phyloP scores from a whole-genome alignment of 305 asterid genomes.

The Solanum hybrid region DNA sequence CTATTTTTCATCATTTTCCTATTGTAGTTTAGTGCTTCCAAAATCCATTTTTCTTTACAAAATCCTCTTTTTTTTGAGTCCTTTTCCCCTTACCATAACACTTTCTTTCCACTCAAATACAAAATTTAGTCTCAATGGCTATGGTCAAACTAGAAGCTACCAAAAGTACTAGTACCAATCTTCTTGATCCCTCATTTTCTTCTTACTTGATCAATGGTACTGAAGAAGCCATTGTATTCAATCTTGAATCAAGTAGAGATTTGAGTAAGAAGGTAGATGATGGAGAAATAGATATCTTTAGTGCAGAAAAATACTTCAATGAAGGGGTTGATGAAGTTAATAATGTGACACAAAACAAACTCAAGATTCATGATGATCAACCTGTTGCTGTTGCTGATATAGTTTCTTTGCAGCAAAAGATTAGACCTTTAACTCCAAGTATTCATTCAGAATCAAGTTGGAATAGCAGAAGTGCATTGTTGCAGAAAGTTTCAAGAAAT shows the following conservation, averaged over 20 bases:
- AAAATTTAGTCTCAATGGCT: slow-evolving; percentile 29
- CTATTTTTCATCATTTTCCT: not conserved
- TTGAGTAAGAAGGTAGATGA: slow-evolving; percentile 22
- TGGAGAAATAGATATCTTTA: slow-evolving; percentile 30
- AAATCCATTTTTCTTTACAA: not conserved
- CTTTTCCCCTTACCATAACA: not conserved
- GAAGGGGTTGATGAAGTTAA: slow-evolving; percentile 13
- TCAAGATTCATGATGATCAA: slow-evolving; percentile 24
- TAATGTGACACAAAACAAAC: not conserved
- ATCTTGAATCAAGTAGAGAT: slow-evolving; percentile 21
- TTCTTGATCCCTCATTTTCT: slow-evolving; percentile 41
- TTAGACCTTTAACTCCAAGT: slow-evolving; percentile 29
- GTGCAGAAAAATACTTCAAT: slow-evolving; percentile 39
- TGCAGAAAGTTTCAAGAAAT: slow-evolving; percentile 26
- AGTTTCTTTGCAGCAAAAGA: slow-evolving; percentile 18
- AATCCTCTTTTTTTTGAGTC: not conserved
- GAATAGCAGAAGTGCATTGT: slow-evolving; percentile 49
- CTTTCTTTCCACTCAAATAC: not conserved
- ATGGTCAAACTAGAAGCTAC: slow-evolving; percentile 28
- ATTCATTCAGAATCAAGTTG: slow-evolving; percentile 55
- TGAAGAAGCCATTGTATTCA: slow-evolving; percentile 31
- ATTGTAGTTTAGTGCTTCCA: not conserved
- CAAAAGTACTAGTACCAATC: slow-evolving; percentile 8
- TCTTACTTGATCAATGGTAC: slow-evolving; percentile 32
- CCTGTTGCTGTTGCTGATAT: slow-evolving; percentile 16